Evolutionary conservation across 768 basidiomycete genomes (phyloP), one percentile per base, ranked within the genome.

Genomic region (Paxillus rubicundulus): DNA sequence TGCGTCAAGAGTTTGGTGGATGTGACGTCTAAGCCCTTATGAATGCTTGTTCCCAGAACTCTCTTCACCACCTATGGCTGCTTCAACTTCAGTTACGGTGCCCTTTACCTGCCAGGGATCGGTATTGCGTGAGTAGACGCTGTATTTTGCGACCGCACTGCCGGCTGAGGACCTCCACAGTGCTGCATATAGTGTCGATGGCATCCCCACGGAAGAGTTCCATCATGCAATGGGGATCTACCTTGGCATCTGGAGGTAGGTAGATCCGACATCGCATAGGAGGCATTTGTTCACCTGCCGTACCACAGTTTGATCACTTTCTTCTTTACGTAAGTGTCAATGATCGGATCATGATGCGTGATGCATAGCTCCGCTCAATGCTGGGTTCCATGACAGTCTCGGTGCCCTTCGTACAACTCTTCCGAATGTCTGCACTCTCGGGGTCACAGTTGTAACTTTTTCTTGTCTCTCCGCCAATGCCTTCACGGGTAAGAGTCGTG

Each of bases 31-130:
- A 17, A 2, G 10, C 27, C 39, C n/a, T 17, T 9, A n/a, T 24
- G 12, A 40, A 10, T 10, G 27, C 20, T 30, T 14, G 38, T 6
- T 42, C 38, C 18, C 41, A 65, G 63, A 16, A 61, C 61, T 21
- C 64, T 66, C 8, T 66, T 66, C 37, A 30, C 49, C 28, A 68
- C 65, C 17, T 68, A 66, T 17, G 65, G 67, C 21, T 64, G 64
- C 24, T 66, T 66, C 59, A 66, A 66, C 51, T 48, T 65, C 14
- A 65, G 62, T 20, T 66, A 61, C 45, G 65, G 64, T 34, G 66
- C 65, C n/a, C 49, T 66, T 13, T 66, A 57, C 52, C 17, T 68
- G 47, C 65, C 65, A 36, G 21, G 50, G 33, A 56, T 68, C 16
- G 64, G 67, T 37, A 17, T 66, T 36, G 64, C 61, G 65, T 66